These are phyloP conservation scores for Penicillium robsamsonii DNA, from an alignment of 495 filamentous ascomycete genomes.

Conservation along the genomic window DNA sequence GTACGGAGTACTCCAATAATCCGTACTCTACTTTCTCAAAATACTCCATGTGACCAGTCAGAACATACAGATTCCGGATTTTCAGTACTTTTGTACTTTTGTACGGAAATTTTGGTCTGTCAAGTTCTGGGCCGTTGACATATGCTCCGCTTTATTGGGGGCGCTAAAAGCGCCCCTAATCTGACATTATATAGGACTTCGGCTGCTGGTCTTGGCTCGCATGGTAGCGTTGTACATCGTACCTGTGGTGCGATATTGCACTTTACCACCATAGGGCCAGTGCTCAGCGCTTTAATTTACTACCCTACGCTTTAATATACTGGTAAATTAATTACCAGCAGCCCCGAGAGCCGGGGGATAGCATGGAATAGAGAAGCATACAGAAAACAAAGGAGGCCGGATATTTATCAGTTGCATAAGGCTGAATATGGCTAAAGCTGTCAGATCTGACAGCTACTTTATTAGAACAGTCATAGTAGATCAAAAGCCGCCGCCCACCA, in stretches of 20 bases:
- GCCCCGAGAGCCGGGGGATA: background rate
- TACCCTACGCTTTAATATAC: background rate
- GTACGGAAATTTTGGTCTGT: background rate
- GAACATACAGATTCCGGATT: background rate
- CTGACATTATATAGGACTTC: background rate
- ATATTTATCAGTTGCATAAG: background rate
- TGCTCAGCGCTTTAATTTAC: background rate
- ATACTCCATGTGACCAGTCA: slow-evolving; percentile 3
- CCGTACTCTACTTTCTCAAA: background rate
- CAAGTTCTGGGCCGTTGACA: slow-evolving; percentile 7
- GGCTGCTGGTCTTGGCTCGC: slow-evolving; percentile 3
- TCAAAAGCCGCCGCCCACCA: background rate
- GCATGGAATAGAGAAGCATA: background rate
- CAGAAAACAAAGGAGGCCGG: background rate
- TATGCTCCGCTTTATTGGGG: slow-evolving; percentile 9
- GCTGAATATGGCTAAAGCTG: slow-evolving; percentile 2
- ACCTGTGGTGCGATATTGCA: background rate
- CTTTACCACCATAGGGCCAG: background rate
- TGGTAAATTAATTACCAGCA: background rate
- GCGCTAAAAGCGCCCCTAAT: slow-evolving; percentile 8
- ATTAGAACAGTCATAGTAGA: background rate
- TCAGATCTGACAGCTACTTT: slow-evolving; percentile 10
- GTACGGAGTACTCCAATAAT: no score
- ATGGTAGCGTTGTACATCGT: background rate
- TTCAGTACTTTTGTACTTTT: background rate